Percentiles rank a stretch among this genome's conserved stretches.
Evolutionary conservation across 2,329 filamentous ascomycete genomes (phyloP).

Genomic region (Fusarium azukiicola): DNA sequence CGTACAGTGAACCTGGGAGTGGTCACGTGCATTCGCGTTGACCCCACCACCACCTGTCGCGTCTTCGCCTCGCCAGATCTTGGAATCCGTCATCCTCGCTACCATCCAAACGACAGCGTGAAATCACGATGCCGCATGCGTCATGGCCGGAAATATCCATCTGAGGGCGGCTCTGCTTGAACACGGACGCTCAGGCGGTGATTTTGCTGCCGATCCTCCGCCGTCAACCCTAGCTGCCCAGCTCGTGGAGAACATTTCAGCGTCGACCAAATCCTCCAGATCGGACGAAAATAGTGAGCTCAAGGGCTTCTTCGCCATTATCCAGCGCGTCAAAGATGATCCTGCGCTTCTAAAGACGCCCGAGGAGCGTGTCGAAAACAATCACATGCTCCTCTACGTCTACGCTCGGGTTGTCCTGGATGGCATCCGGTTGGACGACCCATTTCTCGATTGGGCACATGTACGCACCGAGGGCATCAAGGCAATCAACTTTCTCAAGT

Average conservation of each 20-base stretch:
- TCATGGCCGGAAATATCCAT: conserved; percentile 55
- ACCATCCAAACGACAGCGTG: conserved; percentile 25
- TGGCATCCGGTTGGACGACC: conserved; percentile 83
- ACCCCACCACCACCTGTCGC: conserved; percentile 45
- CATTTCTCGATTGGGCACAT: conserved; percentile 79
- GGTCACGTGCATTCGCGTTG: conserved; percentile 51
- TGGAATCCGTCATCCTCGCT: not conserved
- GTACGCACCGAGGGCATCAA: conserved; percentile 82
- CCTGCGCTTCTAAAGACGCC: conserved; percentile 77
- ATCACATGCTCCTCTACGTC: conserved; percentile 92
- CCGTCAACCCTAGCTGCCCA: conserved; percentile 94
- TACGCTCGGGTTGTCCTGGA: conserved; percentile 90
- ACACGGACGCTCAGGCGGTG: conserved; percentile 43
- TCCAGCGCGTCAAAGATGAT: conserved; percentile 76
- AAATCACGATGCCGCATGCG: conserved; percentile 52
- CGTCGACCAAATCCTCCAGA: conserved; percentile 79
- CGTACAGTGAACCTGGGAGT: not conserved
- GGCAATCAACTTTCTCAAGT: conserved; percentile 88
- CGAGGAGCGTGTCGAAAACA: conserved; percentile 86
- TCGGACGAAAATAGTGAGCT: conserved; percentile 87
- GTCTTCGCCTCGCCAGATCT: conserved; percentile 25
- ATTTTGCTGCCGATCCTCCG: conserved; percentile 63
- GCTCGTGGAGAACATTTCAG: conserved; percentile 89
- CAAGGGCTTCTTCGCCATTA: conserved; percentile 82
- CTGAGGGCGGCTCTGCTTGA: conserved; percentile 45